phyloP scores from a whole-genome alignment of 106 monocot genomes.

The Ottelia alismoides region DNA sequence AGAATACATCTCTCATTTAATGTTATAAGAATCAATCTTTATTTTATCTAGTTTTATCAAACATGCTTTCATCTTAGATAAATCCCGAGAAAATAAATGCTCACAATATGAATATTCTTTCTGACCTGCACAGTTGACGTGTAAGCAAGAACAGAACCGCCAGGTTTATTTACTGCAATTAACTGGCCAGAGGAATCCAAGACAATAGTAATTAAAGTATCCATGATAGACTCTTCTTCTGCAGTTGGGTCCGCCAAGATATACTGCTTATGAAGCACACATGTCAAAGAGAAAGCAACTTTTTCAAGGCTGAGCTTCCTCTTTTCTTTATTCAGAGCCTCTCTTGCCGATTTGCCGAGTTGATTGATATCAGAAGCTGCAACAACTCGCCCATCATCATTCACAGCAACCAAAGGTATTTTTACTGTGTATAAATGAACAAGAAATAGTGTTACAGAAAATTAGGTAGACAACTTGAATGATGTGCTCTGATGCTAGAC shows the following conservation, averaged over 20 bases:
- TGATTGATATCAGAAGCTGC: constrained; percentile 32
- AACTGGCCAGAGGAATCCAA: constrained; percentile 44
- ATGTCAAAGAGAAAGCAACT: constrained; percentile 79
- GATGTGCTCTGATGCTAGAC: no score
- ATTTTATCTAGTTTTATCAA: no score
- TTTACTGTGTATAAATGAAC: constrained; percentile 41
- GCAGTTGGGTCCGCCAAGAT: constrained; percentile 79
- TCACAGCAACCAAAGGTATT: constrained; percentile 89
- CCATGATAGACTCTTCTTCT: constrained; percentile 89
- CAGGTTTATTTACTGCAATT: constrained; percentile 65
- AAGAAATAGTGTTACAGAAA: no score
- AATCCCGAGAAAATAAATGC: not conserved
- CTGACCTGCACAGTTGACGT: constrained; percentile 53
- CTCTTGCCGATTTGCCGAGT: constrained; percentile 33
- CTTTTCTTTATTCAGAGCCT: constrained; percentile 81
- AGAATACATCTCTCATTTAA: no score
- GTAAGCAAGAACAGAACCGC: constrained; percentile 50
- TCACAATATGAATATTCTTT: not conserved
- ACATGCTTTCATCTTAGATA: no score
- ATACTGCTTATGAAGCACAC: constrained; percentile 62
- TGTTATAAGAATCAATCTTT: no score
- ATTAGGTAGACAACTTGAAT: no score
- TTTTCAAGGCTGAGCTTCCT: constrained; percentile 49
- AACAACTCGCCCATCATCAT: constrained; percentile 74
- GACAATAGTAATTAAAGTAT: constrained; percentile 59